phyloP scores from a whole-genome alignment of 257 asterid genomes.

The Datura wrightii region DNA sequence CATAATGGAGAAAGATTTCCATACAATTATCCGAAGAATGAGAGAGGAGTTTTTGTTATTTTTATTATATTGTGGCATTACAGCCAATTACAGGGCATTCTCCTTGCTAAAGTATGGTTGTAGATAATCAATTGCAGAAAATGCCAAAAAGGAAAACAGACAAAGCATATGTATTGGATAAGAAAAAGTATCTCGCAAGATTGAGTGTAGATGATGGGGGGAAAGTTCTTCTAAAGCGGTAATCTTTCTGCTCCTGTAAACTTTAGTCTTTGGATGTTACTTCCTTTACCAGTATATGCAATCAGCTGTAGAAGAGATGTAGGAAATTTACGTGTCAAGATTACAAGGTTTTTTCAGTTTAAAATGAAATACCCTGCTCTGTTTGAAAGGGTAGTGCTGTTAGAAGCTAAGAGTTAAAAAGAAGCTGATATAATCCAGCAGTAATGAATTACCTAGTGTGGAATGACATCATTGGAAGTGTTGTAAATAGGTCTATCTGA shows the following conservation, averaged over 20 bases:
- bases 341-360: neutral
- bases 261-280: conserved; percentile 5
- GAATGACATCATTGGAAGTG: neutral
- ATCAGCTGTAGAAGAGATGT: neutral
- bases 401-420: neutral
- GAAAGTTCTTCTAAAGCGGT: conserved; percentile 94
- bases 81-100: conserved; percentile 28
- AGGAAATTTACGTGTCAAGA: neutral
- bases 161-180: conserved; percentile 92
- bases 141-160: conserved; percentile 98
- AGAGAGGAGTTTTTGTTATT: conserved; percentile 11
- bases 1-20: neutral
- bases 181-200: conserved; percentile 89
- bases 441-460: conserved; percentile 9
- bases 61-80: neutral
- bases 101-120: conserved; percentile 49
- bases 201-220: conserved; percentile 90
- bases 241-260: conserved; percentile 37
- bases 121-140: conserved; percentile 99
- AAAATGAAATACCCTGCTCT: conserved; percentile 11
- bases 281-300: neutral
- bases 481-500: neutral
- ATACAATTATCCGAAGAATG: neutral
- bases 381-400: neutral
- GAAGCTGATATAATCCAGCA: conserved; percentile 24